Conservation (phyloP, 2,329 filamentous ascomycete genomes). For the Epichloe elymi region DNA sequence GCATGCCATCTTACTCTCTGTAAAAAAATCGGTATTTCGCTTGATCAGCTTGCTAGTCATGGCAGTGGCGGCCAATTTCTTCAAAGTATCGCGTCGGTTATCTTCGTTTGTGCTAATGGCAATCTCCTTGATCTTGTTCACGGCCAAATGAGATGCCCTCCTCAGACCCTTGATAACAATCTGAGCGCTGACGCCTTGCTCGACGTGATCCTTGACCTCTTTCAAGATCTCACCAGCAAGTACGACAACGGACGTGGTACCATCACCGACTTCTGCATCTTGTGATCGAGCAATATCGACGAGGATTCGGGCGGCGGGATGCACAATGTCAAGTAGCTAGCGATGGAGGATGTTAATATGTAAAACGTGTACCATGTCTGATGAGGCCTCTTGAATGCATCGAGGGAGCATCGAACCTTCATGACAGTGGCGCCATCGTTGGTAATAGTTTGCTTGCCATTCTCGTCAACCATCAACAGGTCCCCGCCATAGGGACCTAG, state of each 20-base stretch:
- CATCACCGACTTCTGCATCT: constrained; percentile 97
- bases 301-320: constrained; percentile 91
- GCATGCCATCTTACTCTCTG: constrained; percentile 57
- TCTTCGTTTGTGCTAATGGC: constrained; percentile 71
- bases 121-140: constrained; percentile 99
- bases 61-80: constrained; percentile 82
- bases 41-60: constrained; percentile 99
- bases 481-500: constrained; percentile 95
- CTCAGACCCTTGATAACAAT: constrained; percentile 93
- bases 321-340: constrained; percentile 92
- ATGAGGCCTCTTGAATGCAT: background rate
- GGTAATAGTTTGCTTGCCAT: constrained; percentile 93
- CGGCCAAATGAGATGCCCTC: constrained; percentile 75
- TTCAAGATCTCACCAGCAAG: constrained; percentile 96
- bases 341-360: background rate
- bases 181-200: constrained; percentile 93
- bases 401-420: constrained; percentile 50
- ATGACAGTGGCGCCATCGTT: constrained; percentile 99
- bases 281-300: constrained; percentile 97
- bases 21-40: constrained; percentile 93
- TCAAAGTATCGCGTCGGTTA: constrained; percentile 75
- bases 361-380: background rate
- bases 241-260: constrained; percentile 94
- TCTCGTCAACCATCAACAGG: constrained; percentile 86
- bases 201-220: constrained; percentile 90